A percentile compares a stretch with the other conserved stretches of the same genome.
phyloP scores from a whole-genome alignment of 441 rosid species.

The Omphalea diandra region DNA sequence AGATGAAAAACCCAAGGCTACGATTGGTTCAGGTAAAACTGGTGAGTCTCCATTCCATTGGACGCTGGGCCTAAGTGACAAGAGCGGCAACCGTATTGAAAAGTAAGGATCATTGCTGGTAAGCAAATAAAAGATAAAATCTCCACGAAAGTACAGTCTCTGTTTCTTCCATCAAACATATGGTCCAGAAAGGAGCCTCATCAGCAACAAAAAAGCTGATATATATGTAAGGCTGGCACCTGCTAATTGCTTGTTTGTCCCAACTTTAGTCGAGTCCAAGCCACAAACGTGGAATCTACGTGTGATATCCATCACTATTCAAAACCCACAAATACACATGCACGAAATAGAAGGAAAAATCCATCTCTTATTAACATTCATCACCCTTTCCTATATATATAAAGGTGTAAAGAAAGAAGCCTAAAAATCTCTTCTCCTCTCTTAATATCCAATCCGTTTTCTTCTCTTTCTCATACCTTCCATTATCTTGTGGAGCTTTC shows the following conservation, averaged over 20 bases:
- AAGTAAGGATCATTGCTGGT: too few species aligned
- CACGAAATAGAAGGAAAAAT: not conserved
- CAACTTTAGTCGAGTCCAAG: not conserved
- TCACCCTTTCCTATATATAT: not conserved
- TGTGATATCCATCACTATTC: not conserved
- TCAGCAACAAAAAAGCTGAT: too few species aligned
- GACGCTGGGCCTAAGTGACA: too few species aligned
- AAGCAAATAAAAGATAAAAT: too few species aligned
- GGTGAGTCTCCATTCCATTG: too few species aligned
- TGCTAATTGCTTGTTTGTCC: too few species aligned
- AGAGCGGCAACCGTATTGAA: too few species aligned
- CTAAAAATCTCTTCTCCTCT: not conserved
- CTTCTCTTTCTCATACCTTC: not conserved
- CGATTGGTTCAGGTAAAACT: too few species aligned
- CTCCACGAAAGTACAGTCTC: too few species aligned
- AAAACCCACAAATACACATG: not conserved
- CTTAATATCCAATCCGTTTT: not conserved
- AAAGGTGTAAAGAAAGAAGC: not conserved
- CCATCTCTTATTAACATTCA: not conserved
- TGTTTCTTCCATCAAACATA: too few species aligned
- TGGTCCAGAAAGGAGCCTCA: not conserved
- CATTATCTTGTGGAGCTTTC: not conserved
- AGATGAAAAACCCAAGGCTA: too few species aligned
- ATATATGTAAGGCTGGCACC: too few species aligned
- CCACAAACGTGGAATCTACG: slow-evolving; percentile 14